phyloP scores from a whole-genome alignment of 768 basidiomycete genomes.

The Boletus coccyginus region DNA sequence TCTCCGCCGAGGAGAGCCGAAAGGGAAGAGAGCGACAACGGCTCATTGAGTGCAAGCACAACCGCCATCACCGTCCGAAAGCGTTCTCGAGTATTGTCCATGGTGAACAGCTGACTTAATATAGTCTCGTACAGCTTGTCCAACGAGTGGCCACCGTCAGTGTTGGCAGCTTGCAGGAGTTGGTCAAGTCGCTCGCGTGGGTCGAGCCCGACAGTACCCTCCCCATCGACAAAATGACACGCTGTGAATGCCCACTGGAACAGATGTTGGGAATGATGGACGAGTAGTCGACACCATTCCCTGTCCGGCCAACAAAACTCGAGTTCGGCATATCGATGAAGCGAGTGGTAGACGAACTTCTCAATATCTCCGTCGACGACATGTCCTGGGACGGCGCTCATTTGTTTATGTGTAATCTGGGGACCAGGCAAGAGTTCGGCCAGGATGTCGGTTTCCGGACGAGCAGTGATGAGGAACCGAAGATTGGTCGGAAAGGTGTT shows the following conservation, averaged over 20 bases:
- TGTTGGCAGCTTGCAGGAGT: neutral
- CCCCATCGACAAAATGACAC: conserved; percentile 13
- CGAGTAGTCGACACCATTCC: conserved; percentile 15
- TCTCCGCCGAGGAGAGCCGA: neutral
- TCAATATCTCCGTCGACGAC: too few relatives aligned
- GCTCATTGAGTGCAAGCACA: neutral
- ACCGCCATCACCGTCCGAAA: neutral
- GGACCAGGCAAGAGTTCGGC: too few relatives aligned
- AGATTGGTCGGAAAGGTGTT: too few relatives aligned
- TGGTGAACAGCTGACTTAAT: neutral
- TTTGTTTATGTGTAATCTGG: neutral
- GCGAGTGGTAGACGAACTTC: too few relatives aligned
- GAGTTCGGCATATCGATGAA: too few relatives aligned
- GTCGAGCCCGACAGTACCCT: neutral
- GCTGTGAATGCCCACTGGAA: conserved; percentile 19
- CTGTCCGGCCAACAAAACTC: too few relatives aligned
- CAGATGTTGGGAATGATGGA: conserved; percentile 17
- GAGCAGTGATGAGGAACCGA: too few relatives aligned
- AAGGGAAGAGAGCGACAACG: neutral
- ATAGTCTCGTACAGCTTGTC: neutral
- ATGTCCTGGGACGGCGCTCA: too few relatives aligned
- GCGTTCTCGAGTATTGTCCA: neutral
- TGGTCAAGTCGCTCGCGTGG: too few relatives aligned
- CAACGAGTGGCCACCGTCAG: neutral
- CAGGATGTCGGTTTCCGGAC: too few relatives aligned